These are phyloP conservation scores for Pogostemon cablin DNA, from an alignment of 257 asterid genomes.

Conservation along the genomic window DNA sequence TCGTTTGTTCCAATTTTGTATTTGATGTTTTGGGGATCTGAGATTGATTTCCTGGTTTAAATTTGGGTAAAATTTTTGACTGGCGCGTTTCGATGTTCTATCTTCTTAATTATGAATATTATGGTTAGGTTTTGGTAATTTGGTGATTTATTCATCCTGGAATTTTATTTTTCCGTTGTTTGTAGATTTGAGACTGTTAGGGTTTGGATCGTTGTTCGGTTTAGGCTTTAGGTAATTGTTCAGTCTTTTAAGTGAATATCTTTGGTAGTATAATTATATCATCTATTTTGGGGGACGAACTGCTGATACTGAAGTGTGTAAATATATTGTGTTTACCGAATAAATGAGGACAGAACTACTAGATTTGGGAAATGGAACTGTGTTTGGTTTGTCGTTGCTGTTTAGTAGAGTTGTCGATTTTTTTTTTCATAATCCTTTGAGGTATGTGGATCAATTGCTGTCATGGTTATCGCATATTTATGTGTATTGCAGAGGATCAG, in stretches of 20 bases:
- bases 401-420: background rate
- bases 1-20: constrained; percentile 20
- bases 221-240: background rate
- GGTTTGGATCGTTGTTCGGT: background rate
- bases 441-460: constrained; percentile 14
- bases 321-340: background rate
- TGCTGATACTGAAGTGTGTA: background rate
- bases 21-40: constrained; percentile 29
- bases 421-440: background rate
- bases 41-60: constrained; percentile 18
- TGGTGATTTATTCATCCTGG: background rate
- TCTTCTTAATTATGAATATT: background rate
- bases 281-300: background rate
- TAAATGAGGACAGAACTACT: background rate
- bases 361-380: background rate
- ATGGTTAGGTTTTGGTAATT: background rate
- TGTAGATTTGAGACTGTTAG: background rate
- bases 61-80: constrained; percentile 22
- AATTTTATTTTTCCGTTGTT: background rate
- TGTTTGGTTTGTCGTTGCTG: background rate
- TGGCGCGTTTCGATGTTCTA: background rate
- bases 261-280: constrained; percentile 2
- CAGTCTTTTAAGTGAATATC: background rate
- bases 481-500: background rate
- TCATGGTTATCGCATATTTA: background rate